Base-by-base conservation (phyloP, 495 filamentous ascomycete species). In the Chlorociboria aeruginascens region DNA sequence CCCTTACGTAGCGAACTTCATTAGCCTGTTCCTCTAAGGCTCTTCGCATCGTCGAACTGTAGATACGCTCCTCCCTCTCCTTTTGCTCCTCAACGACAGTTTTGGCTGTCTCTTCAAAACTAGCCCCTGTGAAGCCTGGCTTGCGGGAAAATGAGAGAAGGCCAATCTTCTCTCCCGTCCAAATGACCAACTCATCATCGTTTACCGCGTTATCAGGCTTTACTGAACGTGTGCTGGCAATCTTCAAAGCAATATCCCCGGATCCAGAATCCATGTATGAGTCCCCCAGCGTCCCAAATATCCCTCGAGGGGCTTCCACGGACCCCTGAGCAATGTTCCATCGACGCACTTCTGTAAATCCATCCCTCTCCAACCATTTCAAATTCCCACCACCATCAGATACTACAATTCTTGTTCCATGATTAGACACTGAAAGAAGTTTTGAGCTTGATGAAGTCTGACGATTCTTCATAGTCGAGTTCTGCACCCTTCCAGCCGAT, bases 311-410 rank as follows among this genome's bases (percentile, higher is more conserved):
- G 45, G 42, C 62, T 43, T 51, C 56, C 14, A 57, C 43, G 43
- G 59, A 71, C 64, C 56, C 66, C 37, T 74, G 69, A 28, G 73
- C 71, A 39, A 83, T 88, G 54, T 83, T 86, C 65, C 80, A 83
- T 12, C 77, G 75, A 25, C 90, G 78, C 37, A 89, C 83, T 54
- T 86, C 78, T n/a, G 80, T 79, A 45, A 79, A 79, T 9, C 87
- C 88, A 56, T 96, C 86, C 20, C 89, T 73, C 64, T 97, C 90
- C 20, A 92, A 75, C 89, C 90, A 96, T 64, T 88, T 94, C 49
- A 97, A 61, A 49, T 81, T 80, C 0, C 90, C 90, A 40, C 86
- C 78, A 4, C 82, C 79, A 52, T 96, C 90, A 0, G 85, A 85
- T 52, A 85, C 86, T 17, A 90, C 85, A 35, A 97, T 75, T 2